Conservation (phyloP, 2,329 filamentous ascomycete genomes). For the Davidsoniella eucalypti region DNA sequence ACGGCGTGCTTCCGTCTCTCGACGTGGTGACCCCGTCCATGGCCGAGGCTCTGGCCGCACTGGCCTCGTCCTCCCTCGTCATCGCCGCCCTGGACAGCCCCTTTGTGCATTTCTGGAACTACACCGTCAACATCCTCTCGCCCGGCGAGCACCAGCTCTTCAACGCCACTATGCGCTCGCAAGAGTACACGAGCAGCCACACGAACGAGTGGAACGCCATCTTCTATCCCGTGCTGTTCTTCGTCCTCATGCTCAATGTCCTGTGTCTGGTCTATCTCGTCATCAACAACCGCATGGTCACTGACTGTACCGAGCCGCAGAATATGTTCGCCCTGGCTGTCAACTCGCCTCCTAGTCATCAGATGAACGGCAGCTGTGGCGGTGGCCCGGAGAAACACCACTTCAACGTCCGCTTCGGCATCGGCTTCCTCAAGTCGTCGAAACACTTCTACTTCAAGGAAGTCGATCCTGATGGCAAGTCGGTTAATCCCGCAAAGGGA, state of each 20-base stretch:
- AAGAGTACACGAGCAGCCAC: constrained; percentile 56
- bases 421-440: constrained; percentile 22
- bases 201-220: constrained; percentile 41
- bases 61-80: constrained; percentile 50
- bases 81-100: constrained; percentile 41
- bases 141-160: constrained; percentile 40
- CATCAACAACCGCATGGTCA: constrained; percentile 43
- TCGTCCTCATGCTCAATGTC: constrained; percentile 47
- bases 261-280: constrained; percentile 47
- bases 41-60: constrained; percentile 57
- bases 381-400: constrained; percentile 22
- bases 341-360: constrained; percentile 32
- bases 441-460: constrained; percentile 30
- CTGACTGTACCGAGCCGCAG: constrained; percentile 62
- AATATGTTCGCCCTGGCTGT: constrained; percentile 59
- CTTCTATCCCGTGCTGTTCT: constrained; percentile 33
- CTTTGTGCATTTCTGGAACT: constrained; percentile 41
- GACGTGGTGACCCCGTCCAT: constrained; percentile 39
- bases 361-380: constrained; percentile 24
- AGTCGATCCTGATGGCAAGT: constrained; percentile 16
- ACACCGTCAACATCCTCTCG: constrained; percentile 16
- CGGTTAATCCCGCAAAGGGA: not conserved
- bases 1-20: not conserved
- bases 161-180: constrained; percentile 43
- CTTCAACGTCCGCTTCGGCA: constrained; percentile 26